Base-by-base conservation (phyloP, 805 yeast genomes). In the Yamadazyma scolyti region DNA sequence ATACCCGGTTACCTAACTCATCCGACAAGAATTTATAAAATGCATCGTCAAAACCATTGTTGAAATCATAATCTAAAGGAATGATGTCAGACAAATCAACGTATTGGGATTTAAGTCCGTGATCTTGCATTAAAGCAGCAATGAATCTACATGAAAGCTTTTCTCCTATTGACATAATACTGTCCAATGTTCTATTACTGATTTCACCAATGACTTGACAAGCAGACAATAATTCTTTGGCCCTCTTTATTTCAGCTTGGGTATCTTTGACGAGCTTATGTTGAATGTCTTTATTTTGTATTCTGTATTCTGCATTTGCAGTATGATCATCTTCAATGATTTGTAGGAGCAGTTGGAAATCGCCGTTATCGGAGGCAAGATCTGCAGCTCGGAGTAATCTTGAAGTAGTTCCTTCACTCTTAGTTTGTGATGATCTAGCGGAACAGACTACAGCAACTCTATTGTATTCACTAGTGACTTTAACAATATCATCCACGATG, bases 371-470 rank as follows among this genome's bases (percentile, higher is more conserved):
- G 1, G 78, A 60, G 1, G 90, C 86, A 24, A 74, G 50, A 36
- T 89, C 96, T 11, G 96, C 90, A n/a, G 97, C 85, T 25, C 71
- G 60, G 23, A 93, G 58, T 15, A 93, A 68, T 43, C 97, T 65
- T 3, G 95, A 82, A 4, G 98, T 93, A 26, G 98, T 93, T 30
- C 98, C 98, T 56, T 90, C 96, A 14, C 86, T 77, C 54, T 93
- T 93, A 23, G 95, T 82, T 40, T 83, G 73, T 1, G 96, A 79
- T 9, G 96, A 86, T 44, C 98, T 74, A 3, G 98, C 98, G 20
- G 95, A 83, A 57, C 98, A 93, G 3, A 93, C 98, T 15, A 90
- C 94, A 2, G 95, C 97, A 10, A 89, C 95, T 33, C 81, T 71
- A 43, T 70, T 71, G 27, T 63, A 61, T 23, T 71, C 60, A 20